Conservation (phyloP, 805 yeast genomes). For the Monosporozyma yasuniensis region DNA sequence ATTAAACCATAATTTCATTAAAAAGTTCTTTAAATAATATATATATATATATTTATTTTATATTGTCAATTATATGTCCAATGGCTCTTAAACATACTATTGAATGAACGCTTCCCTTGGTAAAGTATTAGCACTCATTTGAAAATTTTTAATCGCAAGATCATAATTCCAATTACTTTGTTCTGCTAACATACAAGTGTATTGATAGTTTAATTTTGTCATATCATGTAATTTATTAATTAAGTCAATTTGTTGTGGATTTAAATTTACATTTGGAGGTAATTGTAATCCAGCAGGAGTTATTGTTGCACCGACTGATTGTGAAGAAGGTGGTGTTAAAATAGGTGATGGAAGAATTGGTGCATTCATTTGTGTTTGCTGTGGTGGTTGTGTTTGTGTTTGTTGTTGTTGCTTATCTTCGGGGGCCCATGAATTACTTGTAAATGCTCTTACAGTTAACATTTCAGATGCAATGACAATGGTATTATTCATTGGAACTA, state of each 20-base stretch:
- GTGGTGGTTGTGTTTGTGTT: background rate
- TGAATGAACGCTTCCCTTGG: constrained; percentile 48
- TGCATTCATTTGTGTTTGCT: background rate
- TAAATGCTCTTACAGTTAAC: constrained; percentile 54
- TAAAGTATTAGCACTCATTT: constrained; percentile 50
- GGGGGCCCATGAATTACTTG: constrained; percentile 50
- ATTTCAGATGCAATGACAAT: constrained; percentile 79
- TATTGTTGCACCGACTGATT: background rate
- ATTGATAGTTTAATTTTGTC: constrained; percentile 71
- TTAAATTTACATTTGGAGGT: constrained; percentile 50
- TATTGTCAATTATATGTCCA: too few relatives aligned
- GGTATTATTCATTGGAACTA: constrained; percentile 61
- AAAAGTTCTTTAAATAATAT: background rate
- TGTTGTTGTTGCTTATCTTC: constrained; percentile 5
- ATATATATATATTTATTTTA: background rate
- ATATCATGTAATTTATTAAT: constrained; percentile 56
- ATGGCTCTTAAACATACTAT: too few relatives aligned
- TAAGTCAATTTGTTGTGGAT: constrained; percentile 51
- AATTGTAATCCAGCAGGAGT: constrained; percentile 30
- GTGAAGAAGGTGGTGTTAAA: background rate
- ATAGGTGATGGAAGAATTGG: background rate
- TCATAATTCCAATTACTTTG: constrained; percentile 81
- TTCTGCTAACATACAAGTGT: constrained; percentile 72
- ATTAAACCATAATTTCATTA: background rate
- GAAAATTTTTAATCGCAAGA: constrained; percentile 60